Conservation (phyloP, 1,139 yeast species). For the Nakaseomyces kungkrabaensis region DNA sequence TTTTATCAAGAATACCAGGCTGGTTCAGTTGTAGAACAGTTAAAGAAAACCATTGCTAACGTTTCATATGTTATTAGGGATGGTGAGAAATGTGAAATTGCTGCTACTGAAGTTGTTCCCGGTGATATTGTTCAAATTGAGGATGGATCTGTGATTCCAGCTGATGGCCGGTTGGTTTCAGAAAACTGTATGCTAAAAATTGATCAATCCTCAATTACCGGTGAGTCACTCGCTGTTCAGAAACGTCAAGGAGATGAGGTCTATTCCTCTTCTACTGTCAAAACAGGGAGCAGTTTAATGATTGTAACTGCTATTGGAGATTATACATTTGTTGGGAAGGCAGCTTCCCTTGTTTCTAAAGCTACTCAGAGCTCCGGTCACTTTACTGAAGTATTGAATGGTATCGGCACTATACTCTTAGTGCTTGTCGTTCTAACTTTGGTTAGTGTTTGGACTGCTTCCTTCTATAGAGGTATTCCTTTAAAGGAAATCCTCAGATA, state of each 20-base stretch:
- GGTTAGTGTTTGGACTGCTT: slow-evolving; percentile 82
- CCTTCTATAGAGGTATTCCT: slow-evolving; percentile 83
- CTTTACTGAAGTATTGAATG: slow-evolving; percentile 85
- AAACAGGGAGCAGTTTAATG: slow-evolving; percentile 94
- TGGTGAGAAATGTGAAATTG: slow-evolving; percentile 61
- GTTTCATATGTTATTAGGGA: slow-evolving; percentile 77
- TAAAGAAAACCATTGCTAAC: slow-evolving; percentile 86
- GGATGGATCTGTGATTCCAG: slow-evolving; percentile 89
- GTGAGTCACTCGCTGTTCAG: slow-evolving; percentile 93
- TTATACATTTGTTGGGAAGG: slow-evolving; percentile 34
- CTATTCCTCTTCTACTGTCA: slow-evolving; percentile 89
- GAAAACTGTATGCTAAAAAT: slow-evolving; percentile 83
- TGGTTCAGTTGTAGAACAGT: slow-evolving; percentile 87
- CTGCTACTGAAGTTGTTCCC: slow-evolving; percentile 76
- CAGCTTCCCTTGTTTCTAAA: slow-evolving; percentile 85
- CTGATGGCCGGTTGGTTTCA: slow-evolving; percentile 86
- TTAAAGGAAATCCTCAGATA: slow-evolving; percentile 86
- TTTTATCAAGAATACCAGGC: slow-evolving; percentile 95
- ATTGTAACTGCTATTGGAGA: slow-evolving; percentile 92
- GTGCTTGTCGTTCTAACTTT: slow-evolving; percentile 81
- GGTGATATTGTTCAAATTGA: slow-evolving; percentile 86
- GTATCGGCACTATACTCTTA: slow-evolving; percentile 38
- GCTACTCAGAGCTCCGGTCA: slow-evolving; percentile 91
- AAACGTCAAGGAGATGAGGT: slow-evolving; percentile 77
- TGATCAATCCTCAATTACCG: slow-evolving; percentile 95